Percentiles rank a stretch among this genome's conserved stretches.
phyloP scores from a whole-genome alignment of 2,329 filamentous ascomycete genomes.

The Pochonia chlamydosporia region DNA sequence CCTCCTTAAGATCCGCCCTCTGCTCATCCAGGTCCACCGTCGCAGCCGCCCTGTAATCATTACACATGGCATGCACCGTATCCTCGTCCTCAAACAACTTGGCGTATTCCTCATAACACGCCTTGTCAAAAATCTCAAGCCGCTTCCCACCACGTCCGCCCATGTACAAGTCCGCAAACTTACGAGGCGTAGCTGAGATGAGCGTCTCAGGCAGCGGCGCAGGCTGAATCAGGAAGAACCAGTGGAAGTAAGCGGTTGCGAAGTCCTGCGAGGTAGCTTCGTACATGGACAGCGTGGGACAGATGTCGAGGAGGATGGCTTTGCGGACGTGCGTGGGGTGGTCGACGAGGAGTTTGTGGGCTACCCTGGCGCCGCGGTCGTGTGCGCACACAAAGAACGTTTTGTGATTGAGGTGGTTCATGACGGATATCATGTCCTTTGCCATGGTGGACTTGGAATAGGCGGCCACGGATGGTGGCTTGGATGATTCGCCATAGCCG shows the following conservation, averaged over 20 bases:
- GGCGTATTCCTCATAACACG: conserved; percentile 34
- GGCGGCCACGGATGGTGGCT: conserved; percentile 26
- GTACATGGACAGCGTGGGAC: conserved; percentile 50
- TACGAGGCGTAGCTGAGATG: conserved; percentile 29
- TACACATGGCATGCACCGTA: conserved; percentile 42
- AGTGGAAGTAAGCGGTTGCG: conserved; percentile 49
- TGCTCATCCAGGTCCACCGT: conserved; percentile 47
- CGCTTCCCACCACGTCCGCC: conserved; percentile 30
- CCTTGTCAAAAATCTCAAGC: conserved; percentile 26
- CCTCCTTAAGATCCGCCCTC: conserved; percentile 35
- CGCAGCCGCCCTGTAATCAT: conserved; percentile 50
- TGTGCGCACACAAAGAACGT: conserved; percentile 47
- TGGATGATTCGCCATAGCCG: conserved; percentile 46
- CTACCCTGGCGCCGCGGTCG: conserved; percentile 50
- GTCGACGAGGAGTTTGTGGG: conserved; percentile 48
- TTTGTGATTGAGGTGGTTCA: conserved; percentile 33
- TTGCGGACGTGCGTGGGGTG: conserved; percentile 33
- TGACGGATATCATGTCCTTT: conserved; percentile 37
- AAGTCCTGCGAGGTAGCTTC: conserved; percentile 34
- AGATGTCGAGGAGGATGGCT: conserved; percentile 45
- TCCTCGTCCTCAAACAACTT: conserved; percentile 32
- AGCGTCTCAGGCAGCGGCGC: conserved; percentile 45
- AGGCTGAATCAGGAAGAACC: conserved; percentile 52
- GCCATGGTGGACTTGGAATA: conserved; percentile 47
- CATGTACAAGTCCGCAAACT: conserved; percentile 37